These are phyloP conservation scores for Prototheca stagnorum DNA, from an alignment of 163 green algal species.

Conservation along the genomic window DNA sequence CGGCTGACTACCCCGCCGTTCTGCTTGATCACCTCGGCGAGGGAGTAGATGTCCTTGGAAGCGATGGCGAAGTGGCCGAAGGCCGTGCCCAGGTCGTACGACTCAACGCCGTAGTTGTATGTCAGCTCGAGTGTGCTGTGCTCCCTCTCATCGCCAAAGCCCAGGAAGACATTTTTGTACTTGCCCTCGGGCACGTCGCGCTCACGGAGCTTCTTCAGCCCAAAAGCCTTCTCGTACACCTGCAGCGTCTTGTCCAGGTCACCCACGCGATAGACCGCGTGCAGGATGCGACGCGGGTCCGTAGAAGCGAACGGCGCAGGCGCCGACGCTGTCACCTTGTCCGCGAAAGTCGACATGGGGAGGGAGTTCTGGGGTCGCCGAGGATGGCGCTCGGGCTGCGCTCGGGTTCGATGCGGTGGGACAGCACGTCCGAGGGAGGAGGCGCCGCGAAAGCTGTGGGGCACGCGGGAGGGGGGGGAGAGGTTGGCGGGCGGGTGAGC, in stretches of 20 bases:
- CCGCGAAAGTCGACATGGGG: too few relatives aligned
- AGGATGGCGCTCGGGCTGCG: too few relatives aligned
- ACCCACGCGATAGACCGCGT: constrained; percentile 30
- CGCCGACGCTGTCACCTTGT: too few relatives aligned
- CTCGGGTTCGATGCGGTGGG: too few relatives aligned
- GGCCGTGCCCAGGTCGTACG: constrained; percentile 56
- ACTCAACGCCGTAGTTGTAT: constrained; percentile 63
- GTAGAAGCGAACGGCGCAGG: too few relatives aligned
- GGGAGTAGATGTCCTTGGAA: constrained; percentile 49
- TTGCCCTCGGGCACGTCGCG: constrained; percentile 58
- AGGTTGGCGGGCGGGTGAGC: too few relatives aligned
- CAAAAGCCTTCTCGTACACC: constrained; percentile 52
- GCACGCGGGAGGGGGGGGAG: too few relatives aligned
- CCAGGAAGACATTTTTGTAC: constrained; percentile 74
- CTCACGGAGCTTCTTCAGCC: constrained; percentile 53
- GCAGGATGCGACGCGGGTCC: constrained; percentile 44
- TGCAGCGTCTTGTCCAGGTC: constrained; percentile 44
- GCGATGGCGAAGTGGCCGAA: constrained; percentile 84
- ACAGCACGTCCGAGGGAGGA: too few relatives aligned
- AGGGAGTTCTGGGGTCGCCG: too few relatives aligned
- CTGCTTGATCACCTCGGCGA: constrained; percentile 38
- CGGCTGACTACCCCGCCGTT: constrained; percentile 52
- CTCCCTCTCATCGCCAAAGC: constrained; percentile 53
- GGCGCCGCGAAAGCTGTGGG: too few relatives aligned
- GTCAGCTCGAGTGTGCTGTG: constrained; percentile 74